Base-by-base conservation (phyloP, 2,329 filamentous ascomycete species). In the Onygenales sp. region DNA sequence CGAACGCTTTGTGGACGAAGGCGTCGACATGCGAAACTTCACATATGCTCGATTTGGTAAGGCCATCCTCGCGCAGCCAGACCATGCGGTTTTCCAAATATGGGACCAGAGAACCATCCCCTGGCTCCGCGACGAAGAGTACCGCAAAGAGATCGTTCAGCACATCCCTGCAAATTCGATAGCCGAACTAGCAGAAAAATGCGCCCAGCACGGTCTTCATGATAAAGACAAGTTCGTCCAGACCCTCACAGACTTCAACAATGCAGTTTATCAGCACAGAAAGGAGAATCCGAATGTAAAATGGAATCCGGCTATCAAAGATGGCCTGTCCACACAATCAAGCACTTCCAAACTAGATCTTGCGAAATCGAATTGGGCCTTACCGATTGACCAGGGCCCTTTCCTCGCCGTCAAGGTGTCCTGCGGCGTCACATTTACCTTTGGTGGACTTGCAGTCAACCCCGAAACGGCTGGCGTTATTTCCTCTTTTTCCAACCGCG, bases 391-490 rank as follows among this genome's bases (percentile, higher is more conserved):
- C 39, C 63, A 78, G 56, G 70, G 71, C 0, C 83, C 83, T 0
- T 86, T 82, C 59, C 65, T 83, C 27, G 83, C 83, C 1, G 77
- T 86, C 45, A 80, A 81, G 58, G 82, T 86, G 2, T 79, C 77
- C 3, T 82, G 80, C 45, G 84, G 84, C 1, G 76, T 87, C 13
- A 86, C 83, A 0, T 87, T 86, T 58, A 86, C 83, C 0, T 87
- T 86, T 67, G 84, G 83, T 1, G 83, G 84, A 0, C 65, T 86
- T 6, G 73, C 74, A 4, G 76, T 83, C 2, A 74, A 81, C 48
- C 73, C 80, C 0, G 64, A 78, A 27, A 83, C 78, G 0, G 74
- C 76, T 2, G 71, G 70, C 2, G 76, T 85, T 0, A 63, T 84
- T 11, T 73, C 70, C 2, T 68, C 73, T 3, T 63, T 66, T 0